A percentile compares a stretch with the other conserved stretches of the same genome.
Evolutionary conservation across 1,284 basidiomycete species (phyloP).

Genomic region (Austropuccinia psidii): DNA sequence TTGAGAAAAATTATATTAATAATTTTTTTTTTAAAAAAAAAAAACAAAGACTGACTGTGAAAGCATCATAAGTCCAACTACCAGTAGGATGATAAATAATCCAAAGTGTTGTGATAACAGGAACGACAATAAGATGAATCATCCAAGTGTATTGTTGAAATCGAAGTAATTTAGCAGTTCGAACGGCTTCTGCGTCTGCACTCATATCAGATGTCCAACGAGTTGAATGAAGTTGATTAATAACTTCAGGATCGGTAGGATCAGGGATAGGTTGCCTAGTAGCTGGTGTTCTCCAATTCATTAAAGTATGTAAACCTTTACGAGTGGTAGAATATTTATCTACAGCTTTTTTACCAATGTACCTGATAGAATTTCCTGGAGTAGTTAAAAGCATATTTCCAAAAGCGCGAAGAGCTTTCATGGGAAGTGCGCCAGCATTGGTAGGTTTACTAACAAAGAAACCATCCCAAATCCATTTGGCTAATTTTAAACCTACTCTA

Average conservation of each 20-base stretch:
- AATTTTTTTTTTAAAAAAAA: neutral
- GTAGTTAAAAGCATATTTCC: constrained; percentile 41
- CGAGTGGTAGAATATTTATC: constrained; percentile 36
- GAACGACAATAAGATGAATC: constrained; percentile 47
- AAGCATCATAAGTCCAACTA: constrained; percentile 35
- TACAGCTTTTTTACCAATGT: constrained; percentile 33
- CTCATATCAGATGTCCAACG: constrained; percentile 48
- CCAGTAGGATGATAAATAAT: constrained; percentile 47
- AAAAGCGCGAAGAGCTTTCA: constrained; percentile 42
- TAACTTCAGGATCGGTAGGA: constrained; percentile 46
- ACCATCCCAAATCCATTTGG: constrained; percentile 49
- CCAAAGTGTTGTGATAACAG: constrained; percentile 48
- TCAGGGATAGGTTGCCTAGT: constrained; percentile 43
- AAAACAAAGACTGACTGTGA: constrained; percentile 9
- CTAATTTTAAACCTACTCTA: constrained; percentile 46
- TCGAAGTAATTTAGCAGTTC: constrained; percentile 46
- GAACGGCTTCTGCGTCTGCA: constrained; percentile 47
- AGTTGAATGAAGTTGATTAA: constrained; percentile 48
- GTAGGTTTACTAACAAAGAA: constrained; percentile 48
- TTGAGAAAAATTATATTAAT: neutral
- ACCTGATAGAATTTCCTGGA: constrained; percentile 40
- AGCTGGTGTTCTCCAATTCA: constrained; percentile 46
- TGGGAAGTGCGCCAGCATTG: constrained; percentile 43
- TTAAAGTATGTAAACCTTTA: constrained; percentile 40
- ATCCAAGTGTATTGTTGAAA: constrained; percentile 47